Base-by-base conservation (phyloP, 2,329 filamentous ascomycete species). In the Xylaria sp. region DNA sequence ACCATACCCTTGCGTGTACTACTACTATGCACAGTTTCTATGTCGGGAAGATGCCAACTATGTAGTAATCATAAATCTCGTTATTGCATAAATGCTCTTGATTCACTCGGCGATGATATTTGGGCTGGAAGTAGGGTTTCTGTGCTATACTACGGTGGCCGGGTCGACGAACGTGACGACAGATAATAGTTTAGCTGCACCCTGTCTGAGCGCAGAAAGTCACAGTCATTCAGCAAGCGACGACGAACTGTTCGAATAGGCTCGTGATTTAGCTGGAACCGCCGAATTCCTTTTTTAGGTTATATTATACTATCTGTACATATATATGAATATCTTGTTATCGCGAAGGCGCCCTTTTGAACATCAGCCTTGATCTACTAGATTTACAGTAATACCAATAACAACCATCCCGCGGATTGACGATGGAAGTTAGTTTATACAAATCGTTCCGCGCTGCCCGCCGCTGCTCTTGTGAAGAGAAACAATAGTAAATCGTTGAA, bases 351-450 rank as follows among this genome's bases (percentile, higher is more conserved):
- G 46, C 43, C 36, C 13, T 6, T 46, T 18, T 57, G 3, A 15
- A 5, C 25, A 31, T 18, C 39, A 7, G 41, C 41, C 20, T 8
- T 39, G 39, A n/a, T 54, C 20, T 48, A 43, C 41, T 61, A 36
- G 39, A 48, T 56, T 60, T 61, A 68, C 57, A 65, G 23, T 51
- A 43, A 57, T 28, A 55, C 36, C 43, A 10, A 43, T 59, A 52
- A 41, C 43, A 52, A 43, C 28, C 41, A 46, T 33, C 33, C 31
- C 9, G 36, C 20, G 20, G 31, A n/a, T 20, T 20, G 48, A 48
- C 25, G n/a, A 12, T 55, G 23, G 31, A 9, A 41, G 23, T 41
- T 25, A 39, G 60, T 48, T 41, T 25, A 39, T 63, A 54, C 33
- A 57, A 12, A 25, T 54, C 54, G 43, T 41, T 25, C 41, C 18